A percentile compares a stretch with the other conserved stretches of the same genome.
phyloP scores from a whole-genome alignment of 2,329 filamentous ascomycete genomes.

The Immersiporthe knoxdaviesiana region DNA sequence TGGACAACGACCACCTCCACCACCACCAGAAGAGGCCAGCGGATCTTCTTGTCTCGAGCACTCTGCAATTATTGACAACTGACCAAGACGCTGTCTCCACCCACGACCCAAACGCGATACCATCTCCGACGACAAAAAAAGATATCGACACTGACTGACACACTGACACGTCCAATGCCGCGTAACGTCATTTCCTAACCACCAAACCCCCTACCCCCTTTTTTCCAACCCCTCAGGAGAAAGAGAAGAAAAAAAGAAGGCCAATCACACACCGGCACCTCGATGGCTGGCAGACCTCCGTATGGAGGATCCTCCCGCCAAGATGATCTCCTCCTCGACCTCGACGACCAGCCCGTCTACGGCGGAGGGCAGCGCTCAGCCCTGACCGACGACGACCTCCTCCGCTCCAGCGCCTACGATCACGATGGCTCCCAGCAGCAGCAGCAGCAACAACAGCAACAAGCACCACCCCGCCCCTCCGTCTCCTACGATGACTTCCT shows the following conservation, averaged over 20 bases:
- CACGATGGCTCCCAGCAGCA: slow-evolving; percentile 56
- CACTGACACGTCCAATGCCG: slow-evolving; percentile 23
- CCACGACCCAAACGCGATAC: slow-evolving; percentile 2
- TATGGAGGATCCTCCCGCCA: slow-evolving; percentile 53
- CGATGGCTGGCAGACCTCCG: slow-evolving; percentile 65
- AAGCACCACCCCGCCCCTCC: slow-evolving; percentile 72
- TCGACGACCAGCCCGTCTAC: slow-evolving; percentile 74
- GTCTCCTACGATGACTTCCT: slow-evolving; percentile 96
- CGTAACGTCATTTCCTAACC: slow-evolving; percentile 28
- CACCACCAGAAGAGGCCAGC: not conserved
- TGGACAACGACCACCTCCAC: not conserved
- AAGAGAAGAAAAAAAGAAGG: too few species aligned
- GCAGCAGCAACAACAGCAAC: slow-evolving; percentile 42
- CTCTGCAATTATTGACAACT: not conserved
- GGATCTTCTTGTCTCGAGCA: not conserved
- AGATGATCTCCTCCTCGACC: slow-evolving; percentile 72
- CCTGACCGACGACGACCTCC: slow-evolving; percentile 79
- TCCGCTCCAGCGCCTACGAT: slow-evolving; percentile 74
- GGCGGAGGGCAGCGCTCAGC: slow-evolving; percentile 75
- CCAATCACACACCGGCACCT: slow-evolving; percentile 36
- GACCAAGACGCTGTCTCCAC: slow-evolving; percentile 2
- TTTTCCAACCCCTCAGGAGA: too few species aligned
- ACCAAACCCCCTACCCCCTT: too few species aligned
- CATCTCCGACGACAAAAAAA: not conserved
- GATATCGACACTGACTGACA: not conserved